Evolutionary conservation across 2,329 filamentous ascomycete species (phyloP), one percentile per base, ranked within the genome.

Genomic region (Chaetomium olivaceum): DNA sequence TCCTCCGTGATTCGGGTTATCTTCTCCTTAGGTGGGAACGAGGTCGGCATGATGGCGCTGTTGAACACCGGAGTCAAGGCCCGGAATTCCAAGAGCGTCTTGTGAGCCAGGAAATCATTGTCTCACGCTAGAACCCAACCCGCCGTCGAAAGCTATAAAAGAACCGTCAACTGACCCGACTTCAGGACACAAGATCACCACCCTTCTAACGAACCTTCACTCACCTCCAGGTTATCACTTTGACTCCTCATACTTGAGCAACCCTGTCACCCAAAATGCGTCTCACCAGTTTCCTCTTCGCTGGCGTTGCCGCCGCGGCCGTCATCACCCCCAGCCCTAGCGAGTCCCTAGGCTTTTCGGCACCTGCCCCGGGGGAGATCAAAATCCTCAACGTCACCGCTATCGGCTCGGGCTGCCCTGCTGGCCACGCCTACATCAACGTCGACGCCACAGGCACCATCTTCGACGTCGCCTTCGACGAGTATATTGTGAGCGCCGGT

Each of bases 381-480:
- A 71, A 70, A 62, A 73, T 73, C 60, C 46, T 73, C 62, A 64
- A 66, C 60, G 69, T 72, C 61, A 70, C 62, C 23, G 73, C 70
- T 68, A 72, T 71, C 52, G 69, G 72, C 46, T 69, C 70, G 14
- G 71, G 69, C 61, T 72, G 70, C 68, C 70, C 70, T 21, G 68
- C 63, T 9, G 71, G 71, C 60, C 68, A 71, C 62, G 70, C 71
- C 60, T 70, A 65, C 39, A 70, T 73, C 54, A 73, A 70, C 21
- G 62, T 73, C 59, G 70, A 73, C 55, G 66, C 69, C 27, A 72
- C 71, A 1, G 67, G 69, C 52, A 72, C 71, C 69, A 71, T 71
- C 62, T 71, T 74, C 56, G 71, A 74, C 66, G 74, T 75, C 52
- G 71, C 74, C 64, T 73, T 75, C 66, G 72, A 75, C 66, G 69